phyloP scores from a whole-genome alignment of 768 basidiomycete species.

The Panaeolus papilionaceus region DNA sequence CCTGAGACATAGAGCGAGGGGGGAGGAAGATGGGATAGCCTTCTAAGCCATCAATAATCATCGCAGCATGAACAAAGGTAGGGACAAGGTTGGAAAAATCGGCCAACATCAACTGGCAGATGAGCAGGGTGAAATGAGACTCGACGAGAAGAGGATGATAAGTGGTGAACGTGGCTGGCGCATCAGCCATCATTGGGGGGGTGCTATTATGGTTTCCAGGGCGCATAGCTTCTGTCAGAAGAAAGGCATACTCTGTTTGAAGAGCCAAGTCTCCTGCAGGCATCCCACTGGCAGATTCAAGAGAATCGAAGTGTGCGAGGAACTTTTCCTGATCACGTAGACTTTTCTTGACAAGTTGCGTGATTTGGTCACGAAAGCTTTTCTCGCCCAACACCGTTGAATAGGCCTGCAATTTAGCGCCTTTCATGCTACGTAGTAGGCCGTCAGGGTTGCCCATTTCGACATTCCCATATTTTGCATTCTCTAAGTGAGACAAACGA shows the following conservation, averaged over 20 bases:
- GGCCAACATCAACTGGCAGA: slow-evolving; percentile 79
- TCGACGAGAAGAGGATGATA: slow-evolving; percentile 92
- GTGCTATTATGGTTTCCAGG: slow-evolving; percentile 56
- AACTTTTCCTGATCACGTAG: slow-evolving; percentile 88
- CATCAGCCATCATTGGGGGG: slow-evolving; percentile 43
- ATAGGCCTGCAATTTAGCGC: slow-evolving; percentile 71
- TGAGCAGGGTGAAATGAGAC: slow-evolving; percentile 80
- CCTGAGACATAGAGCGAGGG: slow-evolving; percentile 88
- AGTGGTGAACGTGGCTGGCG: slow-evolving; percentile 78
- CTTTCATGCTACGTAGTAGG: slow-evolving; percentile 65
- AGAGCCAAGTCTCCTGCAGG: slow-evolving; percentile 53
- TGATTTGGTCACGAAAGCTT: slow-evolving; percentile 65
- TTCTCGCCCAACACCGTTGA: slow-evolving; percentile 59
- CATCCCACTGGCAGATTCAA: slow-evolving; percentile 49
- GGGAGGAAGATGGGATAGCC: slow-evolving; percentile 90
- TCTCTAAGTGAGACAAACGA: slow-evolving; percentile 75
- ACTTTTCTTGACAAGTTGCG: slow-evolving; percentile 68
- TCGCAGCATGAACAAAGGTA: slow-evolving; percentile 69
- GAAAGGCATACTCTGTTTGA: slow-evolving; percentile 70
- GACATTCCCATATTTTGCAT: slow-evolving; percentile 82
- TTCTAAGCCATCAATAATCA: slow-evolving; percentile 81
- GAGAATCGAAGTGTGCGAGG: slow-evolving; percentile 79
- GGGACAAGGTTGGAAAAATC: slow-evolving; percentile 69
- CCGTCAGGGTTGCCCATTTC: slow-evolving; percentile 86
- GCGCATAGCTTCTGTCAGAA: slow-evolving; percentile 68